Conservation (phyloP, 768 basidiomycete species). For the Naganishia onofrii region DNA sequence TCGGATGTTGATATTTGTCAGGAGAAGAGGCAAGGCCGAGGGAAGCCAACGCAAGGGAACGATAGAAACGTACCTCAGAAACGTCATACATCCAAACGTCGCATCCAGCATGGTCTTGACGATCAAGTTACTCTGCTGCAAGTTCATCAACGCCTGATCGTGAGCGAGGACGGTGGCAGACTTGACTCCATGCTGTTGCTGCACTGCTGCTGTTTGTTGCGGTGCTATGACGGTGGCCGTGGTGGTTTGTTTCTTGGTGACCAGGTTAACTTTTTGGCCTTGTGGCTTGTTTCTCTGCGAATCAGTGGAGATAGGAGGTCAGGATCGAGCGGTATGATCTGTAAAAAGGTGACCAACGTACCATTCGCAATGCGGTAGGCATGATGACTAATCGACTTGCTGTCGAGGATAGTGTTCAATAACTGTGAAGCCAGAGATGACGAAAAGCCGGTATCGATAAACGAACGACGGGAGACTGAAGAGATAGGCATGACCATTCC, state of each 20-base stretch:
- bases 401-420: no score
- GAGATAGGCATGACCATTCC: no score
- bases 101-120: constrained; percentile 34
- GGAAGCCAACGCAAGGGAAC: background rate
- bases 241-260: background rate
- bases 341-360: background rate
- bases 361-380: constrained; percentile 6
- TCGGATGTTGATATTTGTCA: background rate
- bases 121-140: constrained; percentile 28
- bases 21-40: no score
- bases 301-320: background rate
- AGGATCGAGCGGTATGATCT: background rate
- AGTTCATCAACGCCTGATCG: constrained; percentile 27
- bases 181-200: background rate
- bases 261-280: constrained; percentile 13
- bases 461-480: no score
- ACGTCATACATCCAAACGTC: constrained; percentile 33
- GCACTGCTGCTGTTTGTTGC: background rate
- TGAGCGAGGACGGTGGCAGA: background rate
- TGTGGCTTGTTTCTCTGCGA: background rate
- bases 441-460: no score
- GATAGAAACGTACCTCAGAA: constrained; percentile 24
- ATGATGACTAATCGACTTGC: background rate
- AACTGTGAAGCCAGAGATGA: no score
- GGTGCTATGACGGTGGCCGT: background rate